These are phyloP conservation scores for Rhodotorula toruloides DNA, from an alignment of 768 basidiomycete species.

Conservation along the genomic window DNA sequence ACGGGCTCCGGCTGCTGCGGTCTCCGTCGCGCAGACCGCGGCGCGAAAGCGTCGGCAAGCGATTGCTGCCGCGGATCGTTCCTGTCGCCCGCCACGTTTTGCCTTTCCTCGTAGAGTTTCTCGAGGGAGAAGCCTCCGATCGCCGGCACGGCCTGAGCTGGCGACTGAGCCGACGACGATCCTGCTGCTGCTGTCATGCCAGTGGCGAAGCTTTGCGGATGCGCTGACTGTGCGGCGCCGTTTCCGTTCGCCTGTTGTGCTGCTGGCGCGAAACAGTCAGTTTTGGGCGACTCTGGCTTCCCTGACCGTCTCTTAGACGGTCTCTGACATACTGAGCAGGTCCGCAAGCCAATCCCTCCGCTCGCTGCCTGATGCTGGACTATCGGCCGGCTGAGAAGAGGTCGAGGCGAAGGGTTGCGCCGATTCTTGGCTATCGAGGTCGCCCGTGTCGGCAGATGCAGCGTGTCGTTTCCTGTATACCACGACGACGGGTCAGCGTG, in stretches of 20 bases:
- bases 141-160: neutral
- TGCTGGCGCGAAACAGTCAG: neutral
- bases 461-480: conserved; percentile 3
- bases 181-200: neutral
- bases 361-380: too few species aligned
- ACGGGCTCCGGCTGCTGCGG: neutral
- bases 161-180: neutral
- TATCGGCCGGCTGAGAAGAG: too few species aligned
- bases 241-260: neutral
- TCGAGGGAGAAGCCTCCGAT: conserved; percentile 14
- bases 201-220: neutral
- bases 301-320: neutral
- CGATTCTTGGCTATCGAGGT: too few species aligned
- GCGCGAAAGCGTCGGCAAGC: conserved; percentile 18
- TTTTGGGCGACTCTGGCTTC: neutral
- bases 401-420: too few species aligned
- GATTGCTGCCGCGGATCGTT: neutral
- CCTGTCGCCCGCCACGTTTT: neutral
- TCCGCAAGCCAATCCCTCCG: too few species aligned
- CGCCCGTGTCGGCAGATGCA: neutral
- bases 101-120: conserved; percentile 3
- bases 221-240: too few species aligned
- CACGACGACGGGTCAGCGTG: too few species aligned
- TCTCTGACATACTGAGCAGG: neutral
- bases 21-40: neutral